Evolutionary conservation across 2,329 filamentous ascomycete species (phyloP), one percentile per base, ranked within the genome.

Genomic region (Arthroderma uncinatum): DNA sequence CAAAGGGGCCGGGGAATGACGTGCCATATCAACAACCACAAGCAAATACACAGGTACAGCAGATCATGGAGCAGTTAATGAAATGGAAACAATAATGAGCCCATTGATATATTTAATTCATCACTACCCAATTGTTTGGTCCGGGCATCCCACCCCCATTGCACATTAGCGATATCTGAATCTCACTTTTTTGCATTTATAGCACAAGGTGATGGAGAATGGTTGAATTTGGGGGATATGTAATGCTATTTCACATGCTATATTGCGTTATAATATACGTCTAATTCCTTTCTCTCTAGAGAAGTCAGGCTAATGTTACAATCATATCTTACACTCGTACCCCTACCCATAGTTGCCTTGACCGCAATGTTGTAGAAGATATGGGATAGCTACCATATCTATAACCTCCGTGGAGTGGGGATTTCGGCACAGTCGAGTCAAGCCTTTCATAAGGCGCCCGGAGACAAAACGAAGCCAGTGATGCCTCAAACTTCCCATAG

Each of bases 31-130:
- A 50, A 19, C 40, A 55, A 21, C 60, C 60, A 30, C 65, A 63
- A 54, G 36, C 59, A 4, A 57, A 63, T 47, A 64, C 70, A 48
- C 74, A 76, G 62, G 70, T 77, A 36, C 75, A 77, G 62, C 75
- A 75, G 58, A 71, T 78, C 53, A 73, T 77, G 68, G 72, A 75
- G 57, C 75, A 77, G 57, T 61, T 77, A 58, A 66, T 71, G 37
- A 74, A 74, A 64, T 76, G 73, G 70, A 74, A 50, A 30, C 47
- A 50, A 33, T 50, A 50, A 33, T 1, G 73, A 64, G 12, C 12
- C 6, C 23, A 36, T 36, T 36, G 8, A 36, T 47, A 14, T 23
- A 23, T 40, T 23, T 10, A 4, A 47, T 10, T 47, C 19, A 10
- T 21, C 2, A 21, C 19, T 10, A 5, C 6, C 12, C 25, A 23